Evolutionary conservation across 208 protist genomes (phyloP).

Genomic region (Leishmania amazonensis): DNA sequence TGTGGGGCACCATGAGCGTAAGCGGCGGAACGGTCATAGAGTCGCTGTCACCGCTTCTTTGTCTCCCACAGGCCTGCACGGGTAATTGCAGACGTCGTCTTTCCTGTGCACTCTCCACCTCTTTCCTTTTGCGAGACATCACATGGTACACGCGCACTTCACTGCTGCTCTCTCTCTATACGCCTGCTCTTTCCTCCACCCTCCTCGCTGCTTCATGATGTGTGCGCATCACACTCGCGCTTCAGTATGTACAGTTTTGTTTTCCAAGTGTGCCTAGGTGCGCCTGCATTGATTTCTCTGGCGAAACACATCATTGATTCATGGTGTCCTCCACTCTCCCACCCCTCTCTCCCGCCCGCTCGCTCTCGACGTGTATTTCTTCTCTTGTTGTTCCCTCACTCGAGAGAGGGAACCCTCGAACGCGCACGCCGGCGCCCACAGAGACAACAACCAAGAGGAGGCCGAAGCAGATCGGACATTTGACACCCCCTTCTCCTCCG

Average conservation of each 20-base stretch:
- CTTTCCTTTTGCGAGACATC: neutral
- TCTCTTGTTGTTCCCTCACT: neutral
- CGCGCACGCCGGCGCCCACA: neutral
- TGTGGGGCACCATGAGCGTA: neutral
- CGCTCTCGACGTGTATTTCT: slow-evolving; percentile 6
- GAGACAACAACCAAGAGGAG: neutral
- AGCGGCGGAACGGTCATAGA: neutral
- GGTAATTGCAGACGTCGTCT: neutral
- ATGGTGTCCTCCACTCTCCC: neutral
- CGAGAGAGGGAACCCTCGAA: neutral
- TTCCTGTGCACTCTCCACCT: neutral
- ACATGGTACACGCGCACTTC: neutral
- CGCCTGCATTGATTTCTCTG: neutral
- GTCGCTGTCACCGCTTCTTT: neutral
- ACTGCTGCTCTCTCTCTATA: neutral
- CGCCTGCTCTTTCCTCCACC: neutral
- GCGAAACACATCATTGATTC: neutral
- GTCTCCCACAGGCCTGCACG: neutral
- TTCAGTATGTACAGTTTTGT: neutral
- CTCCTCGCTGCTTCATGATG: neutral
- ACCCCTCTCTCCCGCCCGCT: neutral
- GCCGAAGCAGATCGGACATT: too few species aligned
- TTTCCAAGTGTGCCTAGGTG: neutral
- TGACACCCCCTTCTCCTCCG: neutral
- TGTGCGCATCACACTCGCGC: neutral